A percentile compares a stretch with the other conserved stretches of the same genome.
Conservation (phyloP, 352 stramenopile genomes). For the Hyphochytrium catenoides region DNA sequence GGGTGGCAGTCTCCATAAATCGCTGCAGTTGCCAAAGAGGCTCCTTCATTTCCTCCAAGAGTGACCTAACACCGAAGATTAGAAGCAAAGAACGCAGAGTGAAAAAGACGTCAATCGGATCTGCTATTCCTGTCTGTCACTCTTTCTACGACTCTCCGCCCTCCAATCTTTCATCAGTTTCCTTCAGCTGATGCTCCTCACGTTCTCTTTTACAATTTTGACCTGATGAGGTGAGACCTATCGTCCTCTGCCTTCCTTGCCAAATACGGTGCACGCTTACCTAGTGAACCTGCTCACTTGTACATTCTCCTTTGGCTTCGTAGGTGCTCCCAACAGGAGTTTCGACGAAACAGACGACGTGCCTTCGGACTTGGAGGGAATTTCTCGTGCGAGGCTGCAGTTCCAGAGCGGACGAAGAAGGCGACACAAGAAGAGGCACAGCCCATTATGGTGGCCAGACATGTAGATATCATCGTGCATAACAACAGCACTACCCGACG, state of each 20-base stretch:
- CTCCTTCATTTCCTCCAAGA: no score
- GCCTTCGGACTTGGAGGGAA: constrained; percentile 1
- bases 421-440: constrained; percentile 47
- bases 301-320: constrained; percentile 19
- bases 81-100: no score
- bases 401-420: constrained; percentile 47
- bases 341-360: not conserved
- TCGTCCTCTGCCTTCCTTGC: no score
- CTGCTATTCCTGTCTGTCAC: no score
- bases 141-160: no score
- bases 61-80: no score
- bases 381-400: constrained; percentile 10
- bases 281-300: constrained; percentile 28
- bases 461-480: constrained; percentile 57
- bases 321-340: constrained; percentile 10
- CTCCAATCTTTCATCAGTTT: no score
- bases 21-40: constrained; percentile 42
- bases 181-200: no score
- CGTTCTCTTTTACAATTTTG: no score
- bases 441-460: constrained; percentile 56
- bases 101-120: no score
- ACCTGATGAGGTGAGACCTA: no score
- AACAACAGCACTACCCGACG: constrained; percentile 15
- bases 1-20: not conserved
- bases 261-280: no score